Conservation (phyloP, 306 rosid species). For the Lathyrus sativus region DNA sequence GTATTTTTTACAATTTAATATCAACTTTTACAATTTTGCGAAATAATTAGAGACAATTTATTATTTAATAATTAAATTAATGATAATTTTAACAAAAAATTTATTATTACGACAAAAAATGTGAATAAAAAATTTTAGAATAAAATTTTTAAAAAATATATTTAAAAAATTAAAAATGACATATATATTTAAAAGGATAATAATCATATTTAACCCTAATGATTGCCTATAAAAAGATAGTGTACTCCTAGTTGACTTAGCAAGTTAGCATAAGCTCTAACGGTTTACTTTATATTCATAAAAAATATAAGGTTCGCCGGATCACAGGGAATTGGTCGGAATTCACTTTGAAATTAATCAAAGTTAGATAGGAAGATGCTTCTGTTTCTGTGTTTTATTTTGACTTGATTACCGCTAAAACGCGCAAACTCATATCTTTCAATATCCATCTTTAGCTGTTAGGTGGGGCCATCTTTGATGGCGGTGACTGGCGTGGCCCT, state of each 20-base stretch:
- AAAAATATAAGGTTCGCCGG: not conserved
- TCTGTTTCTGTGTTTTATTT: conserved; percentile 4
- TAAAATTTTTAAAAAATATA: too few relatives aligned
- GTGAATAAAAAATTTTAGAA: too few relatives aligned
- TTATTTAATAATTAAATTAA: too few relatives aligned
- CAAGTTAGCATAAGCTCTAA: not conserved
- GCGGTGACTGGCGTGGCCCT: conserved; percentile 36
- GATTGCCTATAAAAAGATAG: too few relatives aligned
- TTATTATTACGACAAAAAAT: too few relatives aligned
- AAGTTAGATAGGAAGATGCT: not conserved
- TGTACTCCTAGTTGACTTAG: not conserved
- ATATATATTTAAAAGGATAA: too few relatives aligned
- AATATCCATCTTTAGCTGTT: not conserved
- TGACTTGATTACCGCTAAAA: conserved; percentile 22
- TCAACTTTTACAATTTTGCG: too few relatives aligned
- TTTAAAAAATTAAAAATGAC: too few relatives aligned
- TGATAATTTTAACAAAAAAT: too few relatives aligned
- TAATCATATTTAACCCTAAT: too few relatives aligned
- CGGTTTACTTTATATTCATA: not conserved
- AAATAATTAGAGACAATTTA: too few relatives aligned
- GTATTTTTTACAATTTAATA: too few relatives aligned
- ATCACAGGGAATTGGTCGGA: not conserved
- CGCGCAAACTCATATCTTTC: conserved; percentile 32
- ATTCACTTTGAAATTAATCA: not conserved
- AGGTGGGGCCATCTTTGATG: conserved; percentile 17